phyloP scores from a whole-genome alignment of 2,329 filamentous ascomycete species.

The Tympanopsis confertula region DNA sequence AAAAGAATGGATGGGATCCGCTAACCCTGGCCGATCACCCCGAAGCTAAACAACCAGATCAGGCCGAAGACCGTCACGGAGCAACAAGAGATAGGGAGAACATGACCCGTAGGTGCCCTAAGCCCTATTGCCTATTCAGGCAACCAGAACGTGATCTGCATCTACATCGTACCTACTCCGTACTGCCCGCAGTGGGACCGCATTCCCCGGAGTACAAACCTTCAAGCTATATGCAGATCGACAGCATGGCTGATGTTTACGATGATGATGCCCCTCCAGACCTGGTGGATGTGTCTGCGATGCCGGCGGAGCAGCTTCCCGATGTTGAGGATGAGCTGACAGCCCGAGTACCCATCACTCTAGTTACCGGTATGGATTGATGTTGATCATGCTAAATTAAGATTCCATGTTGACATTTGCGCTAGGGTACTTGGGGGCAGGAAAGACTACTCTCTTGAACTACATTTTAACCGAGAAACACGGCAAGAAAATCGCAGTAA shows the following conservation, averaged over 20 bases:
- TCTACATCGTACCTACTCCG: too few species aligned
- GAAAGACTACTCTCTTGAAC: slow-evolving; percentile 90
- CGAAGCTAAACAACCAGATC: too few species aligned
- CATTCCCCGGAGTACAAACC: too few species aligned
- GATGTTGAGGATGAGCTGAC: slow-evolving; percentile 35
- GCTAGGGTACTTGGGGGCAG: slow-evolving; percentile 88
- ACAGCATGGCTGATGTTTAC: slow-evolving; percentile 26
- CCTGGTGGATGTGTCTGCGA: slow-evolving; percentile 34
- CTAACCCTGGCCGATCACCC: too few species aligned
- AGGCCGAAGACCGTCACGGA: too few species aligned
- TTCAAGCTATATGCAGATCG: too few species aligned
- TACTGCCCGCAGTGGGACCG: too few species aligned
- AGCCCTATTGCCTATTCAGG: too few species aligned
- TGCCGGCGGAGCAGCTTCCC: slow-evolving; percentile 9
- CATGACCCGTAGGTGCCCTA: too few species aligned
- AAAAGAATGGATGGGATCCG: too few species aligned
- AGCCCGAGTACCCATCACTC: slow-evolving; percentile 60
- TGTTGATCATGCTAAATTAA: slow-evolving; percentile 2
- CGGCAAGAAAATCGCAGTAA: slow-evolving; percentile 95
- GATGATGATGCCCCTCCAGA: slow-evolving; percentile 54
- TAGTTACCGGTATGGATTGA: slow-evolving; percentile 55
- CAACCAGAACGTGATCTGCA: too few species aligned
- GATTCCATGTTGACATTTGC: slow-evolving; percentile 1
- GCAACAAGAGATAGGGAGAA: too few species aligned
- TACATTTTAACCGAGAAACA: slow-evolving; percentile 91